Conservation (phyloP, 2,329 filamentous ascomycete species). For the Sporothrix luriei region DNA sequence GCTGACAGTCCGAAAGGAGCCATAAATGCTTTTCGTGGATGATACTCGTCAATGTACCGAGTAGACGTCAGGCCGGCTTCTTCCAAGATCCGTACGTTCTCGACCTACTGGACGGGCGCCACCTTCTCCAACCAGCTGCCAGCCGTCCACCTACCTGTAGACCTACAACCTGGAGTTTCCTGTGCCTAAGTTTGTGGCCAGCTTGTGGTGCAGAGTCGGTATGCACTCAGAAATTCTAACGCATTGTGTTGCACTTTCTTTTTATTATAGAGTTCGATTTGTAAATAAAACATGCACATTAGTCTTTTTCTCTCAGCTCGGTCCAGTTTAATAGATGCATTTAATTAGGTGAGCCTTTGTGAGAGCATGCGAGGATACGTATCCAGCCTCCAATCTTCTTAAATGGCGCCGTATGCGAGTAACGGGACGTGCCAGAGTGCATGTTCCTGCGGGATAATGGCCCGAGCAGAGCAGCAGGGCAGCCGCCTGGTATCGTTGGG, state of each 20-base stretch:
- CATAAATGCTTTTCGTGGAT: too few species aligned
- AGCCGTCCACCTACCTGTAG: constrained; percentile 39
- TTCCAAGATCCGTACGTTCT: constrained; percentile 44
- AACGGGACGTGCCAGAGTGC: constrained; percentile 22
- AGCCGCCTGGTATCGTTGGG: too few species aligned
- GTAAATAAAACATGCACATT: neutral
- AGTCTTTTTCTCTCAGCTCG: neutral
- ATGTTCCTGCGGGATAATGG: neutral
- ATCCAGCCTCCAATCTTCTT: neutral
- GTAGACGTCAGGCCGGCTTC: constrained; percentile 45
- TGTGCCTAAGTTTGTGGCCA: too few species aligned
- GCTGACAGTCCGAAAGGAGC: too few species aligned
- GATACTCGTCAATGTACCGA: too few species aligned
- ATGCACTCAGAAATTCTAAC: too few species aligned
- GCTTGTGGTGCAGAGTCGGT: too few species aligned
- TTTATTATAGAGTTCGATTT: neutral
- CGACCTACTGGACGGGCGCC: constrained; percentile 48
- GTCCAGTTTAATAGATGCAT: neutral
- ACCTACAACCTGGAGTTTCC: too few species aligned
- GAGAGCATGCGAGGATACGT: neutral
- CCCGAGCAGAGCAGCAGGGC: too few species aligned
- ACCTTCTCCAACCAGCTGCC: constrained; percentile 42
- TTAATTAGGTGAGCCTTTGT: neutral
- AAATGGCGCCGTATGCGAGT: neutral
- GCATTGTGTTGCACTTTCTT: neutral